phyloP scores from a whole-genome alignment of 1,284 basidiomycete species.

The Fomitopsis pinicola region DNA sequence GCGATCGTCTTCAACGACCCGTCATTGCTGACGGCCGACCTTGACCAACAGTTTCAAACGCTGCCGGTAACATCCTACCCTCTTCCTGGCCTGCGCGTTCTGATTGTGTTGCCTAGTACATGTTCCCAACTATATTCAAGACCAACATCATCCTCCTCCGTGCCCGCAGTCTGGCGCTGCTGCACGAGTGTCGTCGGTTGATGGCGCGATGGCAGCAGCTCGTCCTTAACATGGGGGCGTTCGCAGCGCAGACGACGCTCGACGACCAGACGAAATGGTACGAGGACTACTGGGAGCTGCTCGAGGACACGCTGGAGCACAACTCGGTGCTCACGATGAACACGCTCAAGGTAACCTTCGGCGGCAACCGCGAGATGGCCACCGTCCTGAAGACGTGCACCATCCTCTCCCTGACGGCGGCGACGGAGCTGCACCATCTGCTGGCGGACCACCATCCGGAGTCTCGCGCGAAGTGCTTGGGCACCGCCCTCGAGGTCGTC shows the following conservation, averaged over 20 bases:
- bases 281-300: constrained; percentile 22
- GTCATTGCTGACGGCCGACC: constrained; percentile 12
- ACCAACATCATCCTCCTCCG: constrained; percentile 19
- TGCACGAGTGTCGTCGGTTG: constrained; percentile 6
- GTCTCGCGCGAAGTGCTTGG: constrained; percentile 14
- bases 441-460: constrained; percentile 11
- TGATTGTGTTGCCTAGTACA: constrained; percentile 6
- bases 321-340: constrained; percentile 13
- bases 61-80: constrained; percentile 14
- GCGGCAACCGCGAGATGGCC: constrained; percentile 13
- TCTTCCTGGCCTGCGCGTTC: not conserved
- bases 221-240: constrained; percentile 3
- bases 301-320: constrained; percentile 21
- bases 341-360: constrained; percentile 22
- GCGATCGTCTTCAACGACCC: constrained; percentile 18
- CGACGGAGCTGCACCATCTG: constrained; percentile 15
- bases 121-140: constrained; percentile 16
- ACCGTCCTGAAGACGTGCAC: constrained; percentile 18
- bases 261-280: constrained; percentile 19
- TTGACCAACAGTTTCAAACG: constrained; percentile 17
- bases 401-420: constrained; percentile 15
- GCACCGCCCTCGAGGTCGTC: constrained; percentile 13
- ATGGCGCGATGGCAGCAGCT: constrained; percentile 11
- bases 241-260: not conserved
- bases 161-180: constrained; percentile 10